A percentile compares a stretch with the other conserved stretches of the same genome.
Conservation (phyloP, 1,284 basidiomycete genomes). For the Ceraceosorus bombacis region DNA sequence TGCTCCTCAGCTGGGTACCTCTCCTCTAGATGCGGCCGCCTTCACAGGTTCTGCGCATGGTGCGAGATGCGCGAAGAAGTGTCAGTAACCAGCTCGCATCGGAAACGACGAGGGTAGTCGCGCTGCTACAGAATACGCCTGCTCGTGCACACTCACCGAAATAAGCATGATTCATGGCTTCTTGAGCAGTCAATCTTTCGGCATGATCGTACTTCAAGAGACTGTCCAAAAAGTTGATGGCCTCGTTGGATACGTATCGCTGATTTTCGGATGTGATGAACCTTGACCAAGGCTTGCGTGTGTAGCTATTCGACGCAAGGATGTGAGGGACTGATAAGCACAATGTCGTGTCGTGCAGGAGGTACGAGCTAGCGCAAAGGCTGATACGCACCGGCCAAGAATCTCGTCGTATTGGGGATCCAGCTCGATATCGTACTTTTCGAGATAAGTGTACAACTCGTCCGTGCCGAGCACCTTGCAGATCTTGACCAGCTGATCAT, state of each 20-base stretch:
- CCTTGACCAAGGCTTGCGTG: constrained; percentile 70
- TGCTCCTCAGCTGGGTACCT: constrained; percentile 4
- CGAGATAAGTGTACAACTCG: constrained; percentile 66
- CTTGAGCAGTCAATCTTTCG: constrained; percentile 78
- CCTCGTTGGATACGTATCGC: constrained; percentile 79
- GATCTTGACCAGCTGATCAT: constrained; percentile 97
- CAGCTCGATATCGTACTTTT: constrained; percentile 61
- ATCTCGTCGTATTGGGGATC: constrained; percentile 49
- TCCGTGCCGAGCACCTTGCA: constrained; percentile 95
- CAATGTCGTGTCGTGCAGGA: background rate
- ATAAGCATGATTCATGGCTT: constrained; percentile 46
- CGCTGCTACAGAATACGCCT: background rate
- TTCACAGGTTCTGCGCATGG: constrained; percentile 6
- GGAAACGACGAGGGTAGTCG: background rate
- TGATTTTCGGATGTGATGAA: constrained; percentile 66
- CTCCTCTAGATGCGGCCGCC: constrained; percentile 6
- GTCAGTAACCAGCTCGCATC: background rate
- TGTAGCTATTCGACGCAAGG: constrained; percentile 79
- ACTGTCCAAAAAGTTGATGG: constrained; percentile 80
- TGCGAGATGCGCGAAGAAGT: background rate
- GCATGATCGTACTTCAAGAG: constrained; percentile 93
- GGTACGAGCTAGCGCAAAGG: no score
- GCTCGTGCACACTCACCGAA: constrained; percentile 19
- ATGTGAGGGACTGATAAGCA: constrained; percentile 54
- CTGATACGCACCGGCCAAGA: constrained; percentile 23